Base-by-base conservation (phyloP, 306 rosid species). In the Herpetospermum pedunculosum region DNA sequence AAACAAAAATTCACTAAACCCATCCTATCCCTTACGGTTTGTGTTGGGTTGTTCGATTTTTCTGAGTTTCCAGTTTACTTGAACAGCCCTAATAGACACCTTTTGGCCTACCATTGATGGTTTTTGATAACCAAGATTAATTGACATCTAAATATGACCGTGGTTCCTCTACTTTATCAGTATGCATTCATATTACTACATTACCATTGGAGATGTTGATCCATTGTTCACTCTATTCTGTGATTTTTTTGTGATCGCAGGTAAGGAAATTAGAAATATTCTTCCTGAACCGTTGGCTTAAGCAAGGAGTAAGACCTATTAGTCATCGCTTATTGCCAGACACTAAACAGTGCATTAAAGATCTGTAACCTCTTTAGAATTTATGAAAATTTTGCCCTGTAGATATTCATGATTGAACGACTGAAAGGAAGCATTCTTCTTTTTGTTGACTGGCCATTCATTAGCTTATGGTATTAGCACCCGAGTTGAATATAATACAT, bases 241-340 rank as follows among this genome's bases (percentile, higher is more conserved):
- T 80, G 44, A 46, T 63, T 74, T 47, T 47, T 25, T 73, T 40
- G 41, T 72, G 71, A 50, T 79, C 76, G 81, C 82, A 86, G 87
- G 90, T 77, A 80, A 93, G 98, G 90, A 93, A 86, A 85, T 81
- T 93, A 69, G 98, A 93, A 77, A 80, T 76, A 21, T 64, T 83
- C 70, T 87, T 93, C 77, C 85, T 93, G 72, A 86, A 63, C 40
- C 74, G 77, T 79, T 89, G 98, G 98, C 80, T 83, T 26, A 73
- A 83, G 87, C 83, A 76, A 86, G 94, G 97, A 38, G 81, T 90
- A 81, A 83, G 82, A 80, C 92, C 98, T 60, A 80, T 52, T 46
- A 73, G 21, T 75, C 96, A 89, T 78, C 80, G 83, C 79, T 79
- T 90, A 75, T 84, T 90, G 84, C 86, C 96, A 59, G 88, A 87